Base-by-base conservation (phyloP, 2,329 filamentous ascomycete genomes). In the Pezicula radicicola region DNA sequence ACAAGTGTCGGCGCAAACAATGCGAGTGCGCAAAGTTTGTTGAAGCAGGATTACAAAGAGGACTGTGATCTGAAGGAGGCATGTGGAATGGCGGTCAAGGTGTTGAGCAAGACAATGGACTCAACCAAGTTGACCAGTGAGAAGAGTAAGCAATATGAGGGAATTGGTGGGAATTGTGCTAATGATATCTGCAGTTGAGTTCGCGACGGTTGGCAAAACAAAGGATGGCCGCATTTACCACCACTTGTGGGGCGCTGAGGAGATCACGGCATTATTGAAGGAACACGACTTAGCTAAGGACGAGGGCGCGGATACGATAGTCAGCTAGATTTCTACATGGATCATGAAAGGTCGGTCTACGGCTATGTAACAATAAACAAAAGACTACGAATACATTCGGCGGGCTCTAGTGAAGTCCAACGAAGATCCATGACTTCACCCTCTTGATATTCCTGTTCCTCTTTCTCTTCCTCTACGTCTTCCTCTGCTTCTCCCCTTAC, bases 11-110 rank as follows among this genome's bases (percentile, higher is more conserved):
- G 94, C 46, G 95, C 95, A 57, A 99, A 99, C 80, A 97, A 97
- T 70, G 94, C 94, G 42, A 96, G 91, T 65, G 95, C 95, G 9
- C 92, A 97, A 74, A 96, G 91, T 74, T 74, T 99, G 73, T 75
- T 99, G 72, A 99, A 99, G 83, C 94, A 99, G 73, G 94, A 99
- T 73, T 99, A 99, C 78, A 97, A 97, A 80, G 94, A 99, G 75
- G 92, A 97, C 63, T 97, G 92, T 72, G 88, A 90, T 60, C 73
- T 99, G 68, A 90, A 96, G 77, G 94, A 99, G 77, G 94, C 95
- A 4, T 99, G 94, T 70, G 91, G 88, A 50, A 88, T 97, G 80
- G 94, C 94, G 10, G 94, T 99, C 70, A 99, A 99, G 82, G 94
- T 99, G 58, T 76, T 99, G 60, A 97, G 94, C 82, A 99, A 99